These are phyloP conservation scores for Cystobasidium sp. DNA, from an alignment of 1,284 basidiomycete genomes.

Conservation along the genomic window DNA sequence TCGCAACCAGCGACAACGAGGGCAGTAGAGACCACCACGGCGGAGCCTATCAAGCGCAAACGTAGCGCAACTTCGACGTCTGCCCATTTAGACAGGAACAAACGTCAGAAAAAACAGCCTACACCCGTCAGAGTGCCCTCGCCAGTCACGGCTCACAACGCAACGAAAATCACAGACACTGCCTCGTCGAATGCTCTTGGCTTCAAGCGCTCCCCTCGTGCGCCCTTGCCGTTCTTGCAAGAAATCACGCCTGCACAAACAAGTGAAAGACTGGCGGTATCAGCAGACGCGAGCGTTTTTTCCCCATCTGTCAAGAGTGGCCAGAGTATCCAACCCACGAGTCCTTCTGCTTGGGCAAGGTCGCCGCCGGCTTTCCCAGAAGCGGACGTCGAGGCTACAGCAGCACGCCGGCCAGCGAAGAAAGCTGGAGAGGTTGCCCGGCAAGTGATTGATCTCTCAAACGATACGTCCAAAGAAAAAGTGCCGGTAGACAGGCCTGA, in stretches of 20 bases:
- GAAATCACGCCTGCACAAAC: background rate
- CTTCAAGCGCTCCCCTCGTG: background rate
- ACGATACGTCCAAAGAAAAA: too few species aligned
- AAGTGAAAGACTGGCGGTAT: too few species aligned
- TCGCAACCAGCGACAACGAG: background rate
- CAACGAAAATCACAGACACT: slow-evolving; percentile 10
- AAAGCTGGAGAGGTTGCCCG: too few species aligned
- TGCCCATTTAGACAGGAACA: background rate
- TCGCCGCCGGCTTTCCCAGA: background rate
- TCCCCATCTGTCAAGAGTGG: background rate
- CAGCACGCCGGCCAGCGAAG: too few species aligned
- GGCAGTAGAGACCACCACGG: background rate
- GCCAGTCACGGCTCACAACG: slow-evolving; percentile 1
- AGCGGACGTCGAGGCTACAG: background rate
- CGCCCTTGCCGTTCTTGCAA: background rate
- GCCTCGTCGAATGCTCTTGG: background rate
- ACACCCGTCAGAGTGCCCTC: background rate
- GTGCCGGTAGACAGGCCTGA: too few species aligned
- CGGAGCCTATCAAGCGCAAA: background rate
- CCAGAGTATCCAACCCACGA: background rate
- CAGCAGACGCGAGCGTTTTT: too few species aligned
- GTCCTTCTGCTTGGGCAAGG: background rate
- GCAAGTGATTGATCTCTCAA: too few species aligned
- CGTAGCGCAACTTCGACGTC: background rate
- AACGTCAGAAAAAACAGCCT: background rate